Base-by-base conservation (phyloP, 352 stramenopile genomes). In the Phytophthora kernoviae region DNA sequence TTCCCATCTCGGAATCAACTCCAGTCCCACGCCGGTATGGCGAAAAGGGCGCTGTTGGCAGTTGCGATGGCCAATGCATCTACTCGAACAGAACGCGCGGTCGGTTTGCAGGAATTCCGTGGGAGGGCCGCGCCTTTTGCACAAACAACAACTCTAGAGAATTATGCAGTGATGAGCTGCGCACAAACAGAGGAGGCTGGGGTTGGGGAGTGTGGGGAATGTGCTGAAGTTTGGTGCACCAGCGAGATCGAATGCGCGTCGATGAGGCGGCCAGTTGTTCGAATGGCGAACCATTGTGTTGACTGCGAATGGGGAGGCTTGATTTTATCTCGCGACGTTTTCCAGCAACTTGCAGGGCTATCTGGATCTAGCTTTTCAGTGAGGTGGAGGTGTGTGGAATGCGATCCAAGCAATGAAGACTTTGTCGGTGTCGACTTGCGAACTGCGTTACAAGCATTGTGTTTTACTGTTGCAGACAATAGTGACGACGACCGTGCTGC, bases 371-470 rank as follows among this genome's bases (percentile, higher is more conserved):
- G 17, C n/a, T 27, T 52, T 5, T 17, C 39, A 20, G 30, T 77
- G n/a, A 48, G 27, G 17, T 77, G 68, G 68, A 64, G 36, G 32
- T 77, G 60, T 47, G 48, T 56, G 18, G 50, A 55, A 4, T 77
- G 68, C 43, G 26, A 10, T 17, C 10, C 32, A 11, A 51, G 14
- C 36, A 34, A 2, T 17, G 27, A 20, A 10, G n/a, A 5, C 18
- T 33, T 24, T 32, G 45, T 7, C 2, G 21, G 32, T 26, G 30
- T 26, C 21, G 18, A 48, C 6, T 30, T 52, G 8, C 36, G 9
- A 39, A 20, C 5, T 37, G 21, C n/a, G 17, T 43, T 42, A 10
- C 21, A 44, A 49, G 15, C 37, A 33, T 24, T 30, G 9, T 49
- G 42, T 33, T 39, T n/a, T 11, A 17, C 15, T 5, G 41, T 8